Base-by-base conservation (phyloP, 2,329 filamentous ascomycete genomes). In the Incumbomyces lentus region DNA sequence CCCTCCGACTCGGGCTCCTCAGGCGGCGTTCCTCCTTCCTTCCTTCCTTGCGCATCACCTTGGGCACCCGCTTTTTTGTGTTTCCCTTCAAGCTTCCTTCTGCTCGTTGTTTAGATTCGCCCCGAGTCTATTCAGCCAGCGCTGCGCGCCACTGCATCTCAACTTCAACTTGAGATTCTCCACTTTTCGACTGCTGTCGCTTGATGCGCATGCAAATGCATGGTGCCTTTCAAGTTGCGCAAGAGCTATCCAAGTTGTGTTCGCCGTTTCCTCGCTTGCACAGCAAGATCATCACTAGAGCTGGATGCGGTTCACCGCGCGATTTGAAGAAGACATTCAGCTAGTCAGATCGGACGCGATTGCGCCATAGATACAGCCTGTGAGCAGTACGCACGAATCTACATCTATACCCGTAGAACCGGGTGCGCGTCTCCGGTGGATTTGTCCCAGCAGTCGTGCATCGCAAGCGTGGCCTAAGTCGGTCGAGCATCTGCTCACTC, bases 391-490 rank as follows among this genome's bases (percentile, higher is more conserved):
- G 10, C 22, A 31, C 33, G 18, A 29, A n/a, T 37, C 42, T 45
- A 38, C 42, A 30, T 38, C 22, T n/a, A 31, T 37, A 26, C 33
- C 33, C 29, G 33, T 26, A 34, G 29, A 35, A 16, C 19, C 32
- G 5, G 19, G 33, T 38, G 42, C 34, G 29, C 16, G 38, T 45
- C 12, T 2, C 42, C 17, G 22, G 42, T 45, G 42, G 42, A 45
- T 34, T 37, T 33, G 42, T 34, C 38, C 38, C 33, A 19, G 33
- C 32, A n/a, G 22, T 30, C 34, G 33, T 45, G 42, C 42, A 45
- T 45, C 36, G 10, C 22, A 45, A 45, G 42, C 42, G 42, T 31
- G 7, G 22, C 14, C 42, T 45, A 45, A 45, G 16, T 32, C 30
- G 26, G 30, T 19, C 34, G 7, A 16, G 38, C 18, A 37, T 45